Conservation (phyloP, 345 rosid genomes). For the Melaleuca quinquenervia region DNA sequence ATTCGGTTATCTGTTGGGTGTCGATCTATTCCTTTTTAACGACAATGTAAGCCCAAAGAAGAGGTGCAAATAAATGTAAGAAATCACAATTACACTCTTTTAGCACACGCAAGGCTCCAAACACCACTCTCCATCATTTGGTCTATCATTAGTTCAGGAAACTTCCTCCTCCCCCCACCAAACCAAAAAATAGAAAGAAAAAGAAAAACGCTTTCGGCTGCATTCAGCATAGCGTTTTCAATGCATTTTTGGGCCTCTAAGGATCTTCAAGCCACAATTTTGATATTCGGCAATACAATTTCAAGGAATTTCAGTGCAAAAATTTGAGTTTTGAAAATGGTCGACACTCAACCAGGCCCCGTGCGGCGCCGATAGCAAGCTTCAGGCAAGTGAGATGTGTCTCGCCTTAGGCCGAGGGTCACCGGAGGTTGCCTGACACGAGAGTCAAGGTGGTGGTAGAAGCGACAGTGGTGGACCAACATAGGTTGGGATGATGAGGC, state of each 20-base stretch:
- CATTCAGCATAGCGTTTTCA: not conserved
- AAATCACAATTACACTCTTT: not conserved
- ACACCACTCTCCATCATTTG: not conserved
- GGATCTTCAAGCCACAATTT: too few species aligned
- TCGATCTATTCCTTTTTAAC: not conserved
- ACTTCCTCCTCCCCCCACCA: not conserved
- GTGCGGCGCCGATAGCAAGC: rapidly evolving
- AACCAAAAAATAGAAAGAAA: too few species aligned
- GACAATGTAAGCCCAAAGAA: not conserved
- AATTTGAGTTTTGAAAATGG: not conserved
- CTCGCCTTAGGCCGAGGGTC: not conserved
- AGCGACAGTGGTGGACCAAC: not conserved
- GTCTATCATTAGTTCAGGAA: not conserved
- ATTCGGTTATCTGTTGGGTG: not conserved
- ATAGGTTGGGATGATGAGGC: not conserved
- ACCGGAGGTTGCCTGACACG: not conserved
- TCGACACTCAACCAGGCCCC: not conserved
- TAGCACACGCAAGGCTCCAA: not conserved
- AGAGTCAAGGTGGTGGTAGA: not conserved
- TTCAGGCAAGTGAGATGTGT: not conserved
- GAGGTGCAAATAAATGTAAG: not conserved
- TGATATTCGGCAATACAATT: not conserved
- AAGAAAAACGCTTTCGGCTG: not conserved
- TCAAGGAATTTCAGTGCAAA: not conserved
- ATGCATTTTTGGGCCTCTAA: not conserved